These are phyloP conservation scores for Claviceps arundinis DNA, from an alignment of 2,329 filamentous ascomycete genomes.

Conservation along the genomic window DNA sequence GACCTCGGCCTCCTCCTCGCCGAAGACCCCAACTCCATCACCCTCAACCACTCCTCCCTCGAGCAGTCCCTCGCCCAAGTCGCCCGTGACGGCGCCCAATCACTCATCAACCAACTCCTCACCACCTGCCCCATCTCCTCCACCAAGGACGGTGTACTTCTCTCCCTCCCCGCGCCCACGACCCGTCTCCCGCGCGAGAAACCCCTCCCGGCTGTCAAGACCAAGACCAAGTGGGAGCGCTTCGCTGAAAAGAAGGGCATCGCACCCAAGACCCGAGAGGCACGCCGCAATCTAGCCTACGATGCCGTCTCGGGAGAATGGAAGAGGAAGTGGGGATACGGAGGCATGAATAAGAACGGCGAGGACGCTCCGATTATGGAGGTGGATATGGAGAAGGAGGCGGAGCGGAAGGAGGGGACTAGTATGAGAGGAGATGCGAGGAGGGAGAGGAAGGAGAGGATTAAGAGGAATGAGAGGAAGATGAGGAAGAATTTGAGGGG, in stretches of 20 bases:
- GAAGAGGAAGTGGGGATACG: slow-evolving; percentile 91
- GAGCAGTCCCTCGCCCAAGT: slow-evolving; percentile 58
- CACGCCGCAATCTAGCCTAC: slow-evolving; percentile 61
- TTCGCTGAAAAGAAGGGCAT: slow-evolving; percentile 98
- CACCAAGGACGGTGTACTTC: slow-evolving; percentile 56
- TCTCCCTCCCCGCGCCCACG: slow-evolving; percentile 57
- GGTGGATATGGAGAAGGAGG: slow-evolving; percentile 67
- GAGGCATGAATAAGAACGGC: slow-evolving; percentile 74
- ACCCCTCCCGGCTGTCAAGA: slow-evolving; percentile 67
- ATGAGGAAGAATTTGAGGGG: slow-evolving; percentile 53
- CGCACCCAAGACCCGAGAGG: slow-evolving; percentile 71
- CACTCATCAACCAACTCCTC: slow-evolving; percentile 86
- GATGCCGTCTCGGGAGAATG: slow-evolving; percentile 78
- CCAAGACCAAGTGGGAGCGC: slow-evolving; percentile 85
- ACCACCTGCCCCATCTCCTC: slow-evolving; percentile 71
- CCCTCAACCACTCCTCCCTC: slow-evolving; percentile 36
- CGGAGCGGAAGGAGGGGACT: slow-evolving; percentile 46
- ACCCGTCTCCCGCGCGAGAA: slow-evolving; percentile 82
- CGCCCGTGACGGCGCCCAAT: slow-evolving; percentile 83
- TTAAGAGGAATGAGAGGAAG: slow-evolving; percentile 57
- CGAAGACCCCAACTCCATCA: slow-evolving; percentile 74
- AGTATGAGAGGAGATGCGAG: slow-evolving; percentile 49
- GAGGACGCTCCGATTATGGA: slow-evolving; percentile 85
- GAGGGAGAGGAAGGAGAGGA: slow-evolving; percentile 52
- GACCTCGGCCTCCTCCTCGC: slow-evolving; percentile 80